Conservation (phyloP, 768 basidiomycete genomes). For the Hericium erinaceus region DNA sequence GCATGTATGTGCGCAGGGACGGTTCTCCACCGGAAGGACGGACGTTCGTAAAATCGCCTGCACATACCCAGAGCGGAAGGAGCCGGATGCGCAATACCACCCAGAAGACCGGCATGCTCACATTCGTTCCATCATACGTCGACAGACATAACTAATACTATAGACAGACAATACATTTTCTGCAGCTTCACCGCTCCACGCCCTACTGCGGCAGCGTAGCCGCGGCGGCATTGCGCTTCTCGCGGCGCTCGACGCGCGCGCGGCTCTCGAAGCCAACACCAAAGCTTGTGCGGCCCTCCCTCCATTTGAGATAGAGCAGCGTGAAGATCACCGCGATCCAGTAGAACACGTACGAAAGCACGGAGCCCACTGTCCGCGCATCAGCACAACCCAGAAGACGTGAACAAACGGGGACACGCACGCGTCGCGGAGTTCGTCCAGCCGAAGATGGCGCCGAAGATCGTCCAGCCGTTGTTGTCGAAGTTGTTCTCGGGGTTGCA, state of each 20-base stretch:
- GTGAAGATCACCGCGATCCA: conserved; percentile 74
- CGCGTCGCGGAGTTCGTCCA: conserved; percentile 81
- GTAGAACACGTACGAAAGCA: conserved; percentile 87
- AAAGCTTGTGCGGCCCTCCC: conserved; percentile 19
- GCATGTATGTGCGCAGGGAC: no score
- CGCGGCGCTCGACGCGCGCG: not conserved
- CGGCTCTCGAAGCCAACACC: not conserved
- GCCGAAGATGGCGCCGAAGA: conserved; percentile 81
- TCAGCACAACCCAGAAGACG: not conserved
- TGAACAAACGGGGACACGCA: conserved; percentile 21
- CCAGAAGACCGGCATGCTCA: no score
- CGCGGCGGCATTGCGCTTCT: not conserved
- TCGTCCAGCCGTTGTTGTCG: conserved; percentile 55
- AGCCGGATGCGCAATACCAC: no score
- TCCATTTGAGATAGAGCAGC: conserved; percentile 59
- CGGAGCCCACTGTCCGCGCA: conserved; percentile 46
- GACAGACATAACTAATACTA: no score
- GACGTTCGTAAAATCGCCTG: no score
- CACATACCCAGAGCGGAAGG: no score
- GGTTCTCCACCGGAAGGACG: no score
- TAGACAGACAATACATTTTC: no score
- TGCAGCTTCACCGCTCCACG: no score
- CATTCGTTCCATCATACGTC: no score
- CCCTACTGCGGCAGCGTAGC: not conserved
- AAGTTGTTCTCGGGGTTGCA: conserved; percentile 55